Percentiles rank a stretch among this genome's conserved stretches.
Evolutionary conservation across 2,329 filamentous ascomycete species (phyloP).

Genomic region (Penicillium sp.): DNA sequence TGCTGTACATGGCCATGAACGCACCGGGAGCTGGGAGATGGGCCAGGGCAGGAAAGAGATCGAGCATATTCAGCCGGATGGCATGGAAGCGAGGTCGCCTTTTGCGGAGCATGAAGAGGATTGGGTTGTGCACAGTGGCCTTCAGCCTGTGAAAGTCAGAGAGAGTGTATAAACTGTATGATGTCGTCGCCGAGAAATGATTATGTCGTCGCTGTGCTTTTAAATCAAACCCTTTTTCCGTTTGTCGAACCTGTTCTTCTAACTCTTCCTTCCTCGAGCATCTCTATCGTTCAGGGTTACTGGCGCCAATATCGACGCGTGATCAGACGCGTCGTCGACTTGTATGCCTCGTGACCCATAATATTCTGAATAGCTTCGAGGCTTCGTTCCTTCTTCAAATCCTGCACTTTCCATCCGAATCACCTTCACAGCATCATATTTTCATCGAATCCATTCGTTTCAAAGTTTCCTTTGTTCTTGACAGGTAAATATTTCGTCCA

Average conservation of each 20-base stretch:
- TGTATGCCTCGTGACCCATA: not conserved
- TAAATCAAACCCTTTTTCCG: no score
- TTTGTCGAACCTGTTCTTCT: not conserved
- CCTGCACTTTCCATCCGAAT: not conserved
- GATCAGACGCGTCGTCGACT: not conserved
- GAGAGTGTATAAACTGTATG: constrained; percentile 38
- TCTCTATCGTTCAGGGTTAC: not conserved
- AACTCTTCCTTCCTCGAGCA: not conserved
- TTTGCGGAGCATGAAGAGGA: constrained; percentile 40
- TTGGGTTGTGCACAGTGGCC: constrained; percentile 30
- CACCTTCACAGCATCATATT: not conserved
- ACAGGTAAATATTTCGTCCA: constrained; percentile 5
- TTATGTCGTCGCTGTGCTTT: not conserved
- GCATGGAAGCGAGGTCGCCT: constrained; percentile 24
- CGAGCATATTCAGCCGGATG: constrained; percentile 8
- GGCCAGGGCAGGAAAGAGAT: constrained; percentile 27
- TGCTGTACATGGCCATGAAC: constrained; percentile 41
- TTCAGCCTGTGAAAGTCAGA: constrained; percentile 39
- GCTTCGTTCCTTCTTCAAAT: not conserved
- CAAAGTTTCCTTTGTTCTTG: not conserved
- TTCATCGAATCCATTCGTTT: not conserved
- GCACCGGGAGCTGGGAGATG: constrained; percentile 52
- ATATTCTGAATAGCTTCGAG: not conserved
- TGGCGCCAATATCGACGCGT: not conserved
- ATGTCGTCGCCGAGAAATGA: not conserved